phyloP scores from a whole-genome alignment of 2,329 filamentous ascomycete species.

The Madurella mycetomatis region DNA sequence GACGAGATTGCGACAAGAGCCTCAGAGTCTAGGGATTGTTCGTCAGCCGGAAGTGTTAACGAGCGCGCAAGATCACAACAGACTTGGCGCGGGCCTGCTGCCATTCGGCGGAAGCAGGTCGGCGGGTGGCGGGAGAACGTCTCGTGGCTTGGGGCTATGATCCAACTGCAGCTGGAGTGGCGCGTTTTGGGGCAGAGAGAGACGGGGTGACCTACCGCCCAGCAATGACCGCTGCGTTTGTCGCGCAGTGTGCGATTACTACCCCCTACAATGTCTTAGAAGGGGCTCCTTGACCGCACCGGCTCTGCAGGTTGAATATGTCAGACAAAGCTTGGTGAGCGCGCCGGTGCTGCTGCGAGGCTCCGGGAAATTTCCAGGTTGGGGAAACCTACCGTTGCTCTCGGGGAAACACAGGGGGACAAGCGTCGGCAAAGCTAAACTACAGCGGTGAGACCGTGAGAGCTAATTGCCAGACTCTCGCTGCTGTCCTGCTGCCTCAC shows the following conservation, averaged over 20 bases:
- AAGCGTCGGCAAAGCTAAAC: background rate
- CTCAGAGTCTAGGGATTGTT: background rate
- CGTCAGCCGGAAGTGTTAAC: slow-evolving; percentile 7
- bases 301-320: slow-evolving; percentile 15
- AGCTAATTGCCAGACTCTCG: background rate
- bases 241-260: background rate
- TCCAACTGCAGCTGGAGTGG: background rate
- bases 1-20: background rate
- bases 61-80: background rate
- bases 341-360: background rate
- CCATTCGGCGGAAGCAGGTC: background rate
- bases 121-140: background rate
- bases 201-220: slow-evolving; percentile 7
- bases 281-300: background rate
- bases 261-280: background rate
- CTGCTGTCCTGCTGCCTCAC: background rate
- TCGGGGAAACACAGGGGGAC: background rate
- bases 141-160: slow-evolving; percentile 1
- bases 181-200: background rate
- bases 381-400: background rate
- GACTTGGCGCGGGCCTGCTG: background rate
- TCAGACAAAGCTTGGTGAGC: slow-evolving; percentile 9
- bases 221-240: slow-evolving; percentile 10
- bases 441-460: background rate
- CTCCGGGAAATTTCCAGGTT: slow-evolving; percentile 1